Evolutionary conservation across 805 yeast genomes (phyloP).

Genomic region (Myxozyma mucilagina): DNA sequence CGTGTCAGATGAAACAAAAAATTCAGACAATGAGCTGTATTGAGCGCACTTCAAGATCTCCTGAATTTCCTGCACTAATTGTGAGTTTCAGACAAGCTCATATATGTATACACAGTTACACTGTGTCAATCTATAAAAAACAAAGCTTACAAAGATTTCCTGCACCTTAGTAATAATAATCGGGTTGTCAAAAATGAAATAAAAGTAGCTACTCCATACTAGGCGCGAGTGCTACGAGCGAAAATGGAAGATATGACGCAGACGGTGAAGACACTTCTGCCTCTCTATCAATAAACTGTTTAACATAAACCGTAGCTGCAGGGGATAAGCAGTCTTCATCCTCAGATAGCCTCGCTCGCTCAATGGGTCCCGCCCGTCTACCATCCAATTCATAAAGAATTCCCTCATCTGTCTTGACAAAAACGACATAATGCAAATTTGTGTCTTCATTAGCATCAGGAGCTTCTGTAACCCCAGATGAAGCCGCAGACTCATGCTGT

Average conservation of each 20-base stretch:
- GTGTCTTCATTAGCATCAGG: constrained; percentile 48
- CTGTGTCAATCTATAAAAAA: too few species aligned
- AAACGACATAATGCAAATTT: constrained; percentile 76
- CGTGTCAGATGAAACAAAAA: too few species aligned
- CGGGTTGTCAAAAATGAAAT: background rate
- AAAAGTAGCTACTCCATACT: constrained; percentile 2
- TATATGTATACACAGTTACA: too few species aligned
- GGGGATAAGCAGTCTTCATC: constrained; percentile 58
- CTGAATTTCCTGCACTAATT: too few species aligned
- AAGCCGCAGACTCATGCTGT: constrained; percentile 44
- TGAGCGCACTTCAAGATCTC: too few species aligned
- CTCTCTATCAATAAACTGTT: constrained; percentile 60
- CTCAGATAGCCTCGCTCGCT: constrained; percentile 48
- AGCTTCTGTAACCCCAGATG: constrained; percentile 43
- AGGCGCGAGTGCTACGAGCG: constrained; percentile 29
- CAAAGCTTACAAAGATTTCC: too few species aligned
- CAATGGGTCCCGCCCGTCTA: constrained; percentile 72
- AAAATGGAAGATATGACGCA: constrained; percentile 18
- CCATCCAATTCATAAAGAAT: constrained; percentile 87
- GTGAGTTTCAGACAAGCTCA: too few species aligned
- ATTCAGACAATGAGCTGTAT: too few species aligned
- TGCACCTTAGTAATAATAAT: background rate
- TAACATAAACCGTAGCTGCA: constrained; percentile 55
- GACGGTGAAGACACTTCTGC: constrained; percentile 25
- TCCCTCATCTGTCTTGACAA: constrained; percentile 56